Percentiles rank a stretch among this genome's conserved stretches.
phyloP scores from a whole-genome alignment of 352 stramenopile genomes.

The Globisporangium acanthophoron region DNA sequence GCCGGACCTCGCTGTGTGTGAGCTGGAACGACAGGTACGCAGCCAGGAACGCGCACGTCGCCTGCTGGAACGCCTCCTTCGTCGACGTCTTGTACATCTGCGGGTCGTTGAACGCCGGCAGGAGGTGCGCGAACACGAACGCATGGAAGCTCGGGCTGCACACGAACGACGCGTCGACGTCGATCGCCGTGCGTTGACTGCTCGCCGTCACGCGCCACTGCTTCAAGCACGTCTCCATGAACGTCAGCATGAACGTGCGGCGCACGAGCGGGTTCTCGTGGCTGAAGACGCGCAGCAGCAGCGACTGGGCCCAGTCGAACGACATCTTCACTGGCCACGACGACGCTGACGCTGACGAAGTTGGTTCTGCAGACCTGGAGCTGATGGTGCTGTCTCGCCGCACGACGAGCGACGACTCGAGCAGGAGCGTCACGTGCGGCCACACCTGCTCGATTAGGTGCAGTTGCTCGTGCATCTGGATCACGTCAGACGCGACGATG shows the following conservation, averaged over 20 bases:
- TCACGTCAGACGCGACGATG: slow-evolving; percentile 67
- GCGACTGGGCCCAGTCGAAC: slow-evolving; percentile 73
- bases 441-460: slow-evolving; percentile 83
- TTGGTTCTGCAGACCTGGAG: neutral
- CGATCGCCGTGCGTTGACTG: slow-evolving; percentile 7
- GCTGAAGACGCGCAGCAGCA: slow-evolving; percentile 61
- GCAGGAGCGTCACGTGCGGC: slow-evolving; percentile 55
- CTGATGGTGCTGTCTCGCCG: neutral
- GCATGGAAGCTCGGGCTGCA: slow-evolving; percentile 33
- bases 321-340: slow-evolving; percentile 55
- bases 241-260: slow-evolving; percentile 62
- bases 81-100: slow-evolving; percentile 69
- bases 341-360: neutral
- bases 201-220: slow-evolving; percentile 13
- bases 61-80: slow-evolving; percentile 29
- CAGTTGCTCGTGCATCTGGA: slow-evolving; percentile 80
- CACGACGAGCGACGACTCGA: slow-evolving; percentile 36
- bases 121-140: slow-evolving; percentile 50
- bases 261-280: slow-evolving; percentile 79
- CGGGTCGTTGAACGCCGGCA: slow-evolving; percentile 60
- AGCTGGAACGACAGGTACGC: slow-evolving; percentile 30
- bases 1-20: neutral
- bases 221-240: slow-evolving; percentile 42
- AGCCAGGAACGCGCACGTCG: slow-evolving; percentile 30
- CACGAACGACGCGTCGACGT: slow-evolving; percentile 29